A percentile compares a stretch with the other conserved stretches of the same genome.
These are phyloP conservation scores for Trichoderma guizhouense DNA, from an alignment of 2,329 filamentous ascomycete genomes.

Conservation along the genomic window DNA sequence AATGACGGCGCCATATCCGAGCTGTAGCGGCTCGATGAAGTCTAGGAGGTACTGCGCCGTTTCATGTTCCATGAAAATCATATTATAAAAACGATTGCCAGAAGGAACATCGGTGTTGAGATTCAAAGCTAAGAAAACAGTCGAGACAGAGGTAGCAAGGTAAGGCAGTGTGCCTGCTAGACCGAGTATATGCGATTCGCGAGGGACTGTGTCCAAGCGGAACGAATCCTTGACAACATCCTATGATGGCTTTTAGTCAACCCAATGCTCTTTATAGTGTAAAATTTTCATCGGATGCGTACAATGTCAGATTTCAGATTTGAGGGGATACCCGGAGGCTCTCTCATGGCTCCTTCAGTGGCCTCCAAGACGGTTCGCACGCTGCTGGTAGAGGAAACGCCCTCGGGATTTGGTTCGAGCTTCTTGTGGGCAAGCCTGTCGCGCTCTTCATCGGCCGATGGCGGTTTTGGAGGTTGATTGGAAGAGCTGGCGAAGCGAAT, in stretches of 20 bases:
- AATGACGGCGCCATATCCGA: slow-evolving; percentile 88
- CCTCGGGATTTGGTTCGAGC: slow-evolving; percentile 54
- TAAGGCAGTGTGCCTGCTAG: slow-evolving; percentile 82
- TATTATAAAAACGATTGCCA: slow-evolving; percentile 52
- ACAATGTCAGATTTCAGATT: slow-evolving; percentile 54
- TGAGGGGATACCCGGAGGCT: slow-evolving; percentile 29
- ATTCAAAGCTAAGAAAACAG: slow-evolving; percentile 78
- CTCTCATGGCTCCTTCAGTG: slow-evolving; percentile 24
- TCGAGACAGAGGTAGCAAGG: slow-evolving; percentile 76
- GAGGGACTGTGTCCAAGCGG: slow-evolving; percentile 60
- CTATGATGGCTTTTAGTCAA: slow-evolving; percentile 36
- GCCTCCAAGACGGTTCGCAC: slow-evolving; percentile 48
- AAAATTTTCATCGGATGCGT: slow-evolving; percentile 29
- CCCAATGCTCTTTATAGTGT: neutral
- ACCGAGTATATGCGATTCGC: slow-evolving; percentile 64
- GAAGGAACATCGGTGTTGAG: slow-evolving; percentile 64
- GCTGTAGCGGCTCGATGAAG: slow-evolving; percentile 78
- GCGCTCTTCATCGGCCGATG: slow-evolving; percentile 49
- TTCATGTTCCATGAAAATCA: slow-evolving; percentile 63
- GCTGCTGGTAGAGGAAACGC: slow-evolving; percentile 58
- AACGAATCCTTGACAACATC: slow-evolving; percentile 67
- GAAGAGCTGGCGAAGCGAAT: slow-evolving; percentile 10
- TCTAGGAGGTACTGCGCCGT: slow-evolving; percentile 70
- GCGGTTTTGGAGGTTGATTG: slow-evolving; percentile 21
- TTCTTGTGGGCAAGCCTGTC: slow-evolving; percentile 55